These are phyloP conservation scores for Mortierella sp. DNA, from an alignment of 371 early-diverging fungal species.

Conservation along the genomic window DNA sequence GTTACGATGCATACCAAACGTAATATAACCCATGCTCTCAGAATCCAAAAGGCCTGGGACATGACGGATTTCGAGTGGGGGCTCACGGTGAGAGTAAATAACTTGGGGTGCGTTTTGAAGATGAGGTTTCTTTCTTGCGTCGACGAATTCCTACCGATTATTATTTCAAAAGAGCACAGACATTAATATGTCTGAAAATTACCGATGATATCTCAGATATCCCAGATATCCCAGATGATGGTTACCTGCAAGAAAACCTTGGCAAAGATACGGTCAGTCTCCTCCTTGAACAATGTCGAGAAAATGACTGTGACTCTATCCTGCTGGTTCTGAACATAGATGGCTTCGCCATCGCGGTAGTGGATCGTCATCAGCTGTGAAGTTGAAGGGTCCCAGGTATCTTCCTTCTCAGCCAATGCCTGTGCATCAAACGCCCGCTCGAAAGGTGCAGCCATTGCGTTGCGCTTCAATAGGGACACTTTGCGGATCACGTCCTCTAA, in stretches of 20 bases:
- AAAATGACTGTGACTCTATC: conserved; percentile 98
- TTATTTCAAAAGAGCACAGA: background rate
- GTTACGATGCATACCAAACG: conserved; percentile 79
- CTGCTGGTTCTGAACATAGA: conserved; percentile 88
- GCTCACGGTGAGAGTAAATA: conserved; percentile 91
- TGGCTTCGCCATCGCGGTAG: conserved; percentile 94
- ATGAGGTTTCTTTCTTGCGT: conserved; percentile 91
- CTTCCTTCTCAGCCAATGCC: conserved; percentile 76
- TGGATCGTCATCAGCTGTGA: conserved; percentile 89
- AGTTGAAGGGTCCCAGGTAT: conserved; percentile 67
- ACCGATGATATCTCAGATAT: background rate
- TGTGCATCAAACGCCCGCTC: conserved; percentile 91
- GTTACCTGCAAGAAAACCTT: conserved; percentile 95
- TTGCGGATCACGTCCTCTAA: conserved; percentile 81
- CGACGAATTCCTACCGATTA: conserved; percentile 92
- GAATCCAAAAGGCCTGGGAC: conserved; percentile 79
- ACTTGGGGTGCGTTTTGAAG: conserved; percentile 97
- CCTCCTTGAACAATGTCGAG: conserved; percentile 96
- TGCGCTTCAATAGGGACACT: conserved; percentile 90
- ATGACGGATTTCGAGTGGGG: conserved; percentile 94
- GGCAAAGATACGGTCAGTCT: conserved; percentile 95
- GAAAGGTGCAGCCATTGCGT: conserved; percentile 94
- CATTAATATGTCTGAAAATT: background rate
- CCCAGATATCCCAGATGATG: background rate
- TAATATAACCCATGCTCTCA: conserved; percentile 90